Conservation (phyloP, 805 yeast genomes). For the Pichia nanzhaoensis region DNA sequence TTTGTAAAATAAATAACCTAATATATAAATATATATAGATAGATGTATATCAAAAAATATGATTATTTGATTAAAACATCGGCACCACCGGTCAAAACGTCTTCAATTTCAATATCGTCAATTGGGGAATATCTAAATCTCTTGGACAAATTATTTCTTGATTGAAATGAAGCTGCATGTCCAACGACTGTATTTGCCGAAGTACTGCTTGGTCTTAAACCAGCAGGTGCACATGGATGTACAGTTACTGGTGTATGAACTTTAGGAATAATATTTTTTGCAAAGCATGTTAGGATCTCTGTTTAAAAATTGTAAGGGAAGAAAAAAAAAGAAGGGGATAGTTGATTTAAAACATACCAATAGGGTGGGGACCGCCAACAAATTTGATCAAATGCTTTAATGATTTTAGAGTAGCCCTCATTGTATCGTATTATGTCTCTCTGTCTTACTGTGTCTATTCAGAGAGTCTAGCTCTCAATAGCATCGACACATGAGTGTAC, state of each 20-base stretch:
- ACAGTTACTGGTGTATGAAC: slow-evolving; percentile 19
- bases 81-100: slow-evolving; percentile 82
- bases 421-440: slow-evolving; percentile 8
- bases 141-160: slow-evolving; percentile 62
- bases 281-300: slow-evolving; percentile 3
- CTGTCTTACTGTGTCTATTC: not conserved
- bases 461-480: too few species aligned
- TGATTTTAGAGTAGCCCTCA: slow-evolving; percentile 27
- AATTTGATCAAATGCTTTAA: slow-evolving; percentile 63
- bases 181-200: slow-evolving; percentile 9
- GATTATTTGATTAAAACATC: slow-evolving; percentile 37
- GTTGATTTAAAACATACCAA: slow-evolving; percentile 34
- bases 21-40: not conserved
- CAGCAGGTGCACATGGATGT: slow-evolving; percentile 36
- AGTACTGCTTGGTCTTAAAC: slow-evolving; percentile 22
- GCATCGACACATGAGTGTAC: too few species aligned
- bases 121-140: slow-evolving; percentile 65
- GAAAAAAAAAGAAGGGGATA: not conserved
- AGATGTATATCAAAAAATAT: not conserved
- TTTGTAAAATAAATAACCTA: not conserved
- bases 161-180: slow-evolving; percentile 28
- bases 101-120: slow-evolving; percentile 65
- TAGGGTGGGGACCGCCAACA: slow-evolving; percentile 70
- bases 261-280: too few species aligned
- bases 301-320: not conserved